Percentiles rank a stretch among this genome's conserved stretches.
Evolutionary conservation across 2,329 filamentous ascomycete species (phyloP).

Genomic region (Eurotiales sp.): DNA sequence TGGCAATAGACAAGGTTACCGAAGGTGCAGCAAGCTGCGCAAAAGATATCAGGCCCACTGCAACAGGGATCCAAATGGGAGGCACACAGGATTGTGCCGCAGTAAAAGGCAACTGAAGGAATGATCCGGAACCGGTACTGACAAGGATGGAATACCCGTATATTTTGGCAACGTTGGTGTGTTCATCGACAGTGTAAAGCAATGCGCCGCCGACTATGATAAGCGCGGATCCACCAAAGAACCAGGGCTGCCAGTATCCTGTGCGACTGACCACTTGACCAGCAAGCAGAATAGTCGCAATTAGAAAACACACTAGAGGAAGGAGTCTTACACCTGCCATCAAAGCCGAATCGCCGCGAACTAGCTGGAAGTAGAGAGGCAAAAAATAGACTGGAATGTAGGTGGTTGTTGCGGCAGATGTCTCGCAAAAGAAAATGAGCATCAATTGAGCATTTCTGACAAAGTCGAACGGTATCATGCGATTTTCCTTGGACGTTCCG

Average conservation of each 20-base stretch:
- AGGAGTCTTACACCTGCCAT: constrained; percentile 25
- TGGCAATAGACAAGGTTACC: not conserved
- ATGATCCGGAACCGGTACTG: constrained; percentile 20
- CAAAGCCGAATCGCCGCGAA: constrained; percentile 35
- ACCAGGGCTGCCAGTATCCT: constrained; percentile 24
- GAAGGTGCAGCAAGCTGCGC: not conserved
- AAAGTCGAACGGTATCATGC: not conserved
- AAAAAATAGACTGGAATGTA: constrained; percentile 48
- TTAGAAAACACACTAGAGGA: constrained; percentile 21
- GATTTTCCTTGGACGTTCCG: not conserved
- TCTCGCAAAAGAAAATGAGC: constrained; percentile 18
- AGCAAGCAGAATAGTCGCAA: constrained; percentile 17
- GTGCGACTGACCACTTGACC: constrained; percentile 19
- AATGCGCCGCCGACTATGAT: not conserved
- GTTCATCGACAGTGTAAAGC: not conserved
- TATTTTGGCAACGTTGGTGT: constrained; percentile 18
- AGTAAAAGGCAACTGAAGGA: constrained; percentile 18
- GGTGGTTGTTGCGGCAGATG: constrained; percentile 21
- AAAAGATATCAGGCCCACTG: not conserved
- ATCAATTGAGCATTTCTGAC: not conserved
- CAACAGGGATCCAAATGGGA: not conserved
- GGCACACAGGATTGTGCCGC: constrained; percentile 5
- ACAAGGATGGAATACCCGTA: constrained; percentile 25
- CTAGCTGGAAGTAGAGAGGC: constrained; percentile 53
- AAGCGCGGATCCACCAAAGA: constrained; percentile 19